Evolutionary conservation across 495 filamentous ascomycete species (phyloP).

Genomic region (Entonaema liquescens): DNA sequence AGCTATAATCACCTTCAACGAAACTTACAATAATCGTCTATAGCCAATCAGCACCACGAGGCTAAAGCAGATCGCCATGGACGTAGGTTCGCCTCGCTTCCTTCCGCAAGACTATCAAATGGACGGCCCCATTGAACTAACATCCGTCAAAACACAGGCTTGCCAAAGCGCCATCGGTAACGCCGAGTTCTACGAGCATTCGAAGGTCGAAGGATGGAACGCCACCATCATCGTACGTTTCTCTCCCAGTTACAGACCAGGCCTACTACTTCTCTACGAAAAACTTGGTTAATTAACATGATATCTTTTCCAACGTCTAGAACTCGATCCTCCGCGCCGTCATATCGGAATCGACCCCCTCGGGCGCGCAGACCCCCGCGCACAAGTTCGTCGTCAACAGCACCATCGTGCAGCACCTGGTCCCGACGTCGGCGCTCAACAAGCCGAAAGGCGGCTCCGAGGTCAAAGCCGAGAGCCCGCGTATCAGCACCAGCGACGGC

Average conservation of each 20-base stretch:
- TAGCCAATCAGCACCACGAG: constrained; percentile 80
- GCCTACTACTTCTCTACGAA: neutral
- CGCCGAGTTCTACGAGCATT: constrained; percentile 81
- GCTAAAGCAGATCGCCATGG: constrained; percentile 82
- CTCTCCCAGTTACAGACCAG: neutral
- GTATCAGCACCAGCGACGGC: constrained; percentile 52
- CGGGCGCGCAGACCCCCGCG: constrained; percentile 55
- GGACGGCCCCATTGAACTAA: constrained; percentile 29
- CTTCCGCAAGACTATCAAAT: constrained; percentile 7
- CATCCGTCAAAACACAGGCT: constrained; percentile 63
- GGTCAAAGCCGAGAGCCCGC: constrained; percentile 45
- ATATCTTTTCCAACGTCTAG: constrained; percentile 51
- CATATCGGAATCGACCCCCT: constrained; percentile 79
- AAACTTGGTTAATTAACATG: constrained; percentile 5
- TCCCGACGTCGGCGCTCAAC: constrained; percentile 63
- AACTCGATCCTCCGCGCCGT: constrained; percentile 86
- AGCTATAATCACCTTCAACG: neutral
- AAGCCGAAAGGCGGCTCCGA: constrained; percentile 56
- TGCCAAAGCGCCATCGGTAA: constrained; percentile 79
- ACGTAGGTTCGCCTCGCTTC: constrained; percentile 64
- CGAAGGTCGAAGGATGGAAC: constrained; percentile 85
- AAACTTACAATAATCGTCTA: constrained; percentile 28
- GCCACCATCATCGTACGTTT: constrained; percentile 82
- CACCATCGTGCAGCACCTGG: constrained; percentile 93
- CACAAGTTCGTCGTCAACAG: constrained; percentile 97